Base-by-base conservation (phyloP, 768 basidiomycete genomes). In the Boletellus ananiceps region DNA sequence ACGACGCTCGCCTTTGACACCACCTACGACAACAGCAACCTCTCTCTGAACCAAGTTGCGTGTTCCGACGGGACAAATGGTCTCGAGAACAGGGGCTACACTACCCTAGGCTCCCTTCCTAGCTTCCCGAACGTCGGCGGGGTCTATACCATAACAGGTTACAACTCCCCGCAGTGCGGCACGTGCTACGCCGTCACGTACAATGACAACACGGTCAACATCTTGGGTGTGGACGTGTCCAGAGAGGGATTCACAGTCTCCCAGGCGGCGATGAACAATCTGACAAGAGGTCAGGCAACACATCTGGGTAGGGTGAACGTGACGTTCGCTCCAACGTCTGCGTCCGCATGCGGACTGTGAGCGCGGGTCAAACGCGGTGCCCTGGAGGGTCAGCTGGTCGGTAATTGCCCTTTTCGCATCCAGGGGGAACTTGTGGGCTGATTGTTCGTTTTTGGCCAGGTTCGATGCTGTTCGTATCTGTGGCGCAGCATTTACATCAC, bases 221-320 rank as follows among this genome's bases (percentile, higher is more conserved):
- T 84, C 13, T 54, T 79, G 8, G 85, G 77, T 2, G 71, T 86
- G 35, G 85, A 87, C 54, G 64, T 65, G 49, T 70, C 82, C 12
- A 47, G 29, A 32, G 29, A 37, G 2, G 75, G 75, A 3, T 78
- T 77, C 58, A 75, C 74, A 6, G 23, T 56, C 12, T 67, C 65
- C 9, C 8, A 55, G 44, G 19, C 0, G 47, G 66, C 65, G 44
- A 69, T 67, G 67, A 37, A 67, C 44, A 23, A 11, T 0, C 19
- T 67, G 55, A 67, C 66, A 27, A 16, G 14, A 1, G 3, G 9
- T 12, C 44, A 50, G 21, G 63, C 66, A 4, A 19, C 0, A 0
- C 9, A 13, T 8, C 18, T 42, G 2, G 66, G 66, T 0, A 61
- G 56, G 44, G 52, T 67, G 13, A 2, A 49, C 21, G 61, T 67